phyloP scores from a whole-genome alignment of 1,284 basidiomycete genomes.

The Inonotus obliquus region DNA sequence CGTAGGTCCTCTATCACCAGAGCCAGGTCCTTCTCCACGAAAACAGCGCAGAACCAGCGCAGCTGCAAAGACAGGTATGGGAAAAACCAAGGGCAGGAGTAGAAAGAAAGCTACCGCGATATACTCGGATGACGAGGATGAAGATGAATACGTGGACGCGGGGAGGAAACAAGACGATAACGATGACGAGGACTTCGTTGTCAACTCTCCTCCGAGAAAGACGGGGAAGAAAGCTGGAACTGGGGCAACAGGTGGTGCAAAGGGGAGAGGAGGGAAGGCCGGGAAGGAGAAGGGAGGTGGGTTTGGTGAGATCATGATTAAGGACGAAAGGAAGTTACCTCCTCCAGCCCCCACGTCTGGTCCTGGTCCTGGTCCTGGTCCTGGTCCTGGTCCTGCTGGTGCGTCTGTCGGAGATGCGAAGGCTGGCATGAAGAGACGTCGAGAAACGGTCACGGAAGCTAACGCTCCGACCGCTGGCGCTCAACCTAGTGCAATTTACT shows the following conservation, averaged over 20 bases:
- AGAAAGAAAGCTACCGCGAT: constrained; percentile 20
- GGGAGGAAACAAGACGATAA: constrained; percentile 13
- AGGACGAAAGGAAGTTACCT: constrained; percentile 37
- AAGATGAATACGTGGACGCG: constrained; percentile 19
- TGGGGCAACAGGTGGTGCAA: constrained; percentile 9
- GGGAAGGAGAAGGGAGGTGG: constrained; percentile 24
- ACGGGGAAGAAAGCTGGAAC: constrained; percentile 22
- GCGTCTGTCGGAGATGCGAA: background rate
- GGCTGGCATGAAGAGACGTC: constrained; percentile 14
- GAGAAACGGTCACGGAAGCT: constrained; percentile 12
- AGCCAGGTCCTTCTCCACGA: background rate
- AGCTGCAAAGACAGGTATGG: no score
- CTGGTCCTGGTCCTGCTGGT: background rate
- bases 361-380: background rate
- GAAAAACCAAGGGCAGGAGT: background rate
- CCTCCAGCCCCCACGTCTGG: background rate
- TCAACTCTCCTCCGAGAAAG: constrained; percentile 26
- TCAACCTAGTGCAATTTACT: background rate
- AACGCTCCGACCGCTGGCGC: background rate
- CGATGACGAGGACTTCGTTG: constrained; percentile 34
- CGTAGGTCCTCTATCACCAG: background rate
- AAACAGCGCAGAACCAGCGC: no score
- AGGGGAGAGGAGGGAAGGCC: constrained; percentile 6
- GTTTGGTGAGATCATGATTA: constrained; percentile 33
- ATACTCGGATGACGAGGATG: constrained; percentile 27